Conservation (phyloP, 148 eudicot genomes). For the Bassia scoparia region DNA sequence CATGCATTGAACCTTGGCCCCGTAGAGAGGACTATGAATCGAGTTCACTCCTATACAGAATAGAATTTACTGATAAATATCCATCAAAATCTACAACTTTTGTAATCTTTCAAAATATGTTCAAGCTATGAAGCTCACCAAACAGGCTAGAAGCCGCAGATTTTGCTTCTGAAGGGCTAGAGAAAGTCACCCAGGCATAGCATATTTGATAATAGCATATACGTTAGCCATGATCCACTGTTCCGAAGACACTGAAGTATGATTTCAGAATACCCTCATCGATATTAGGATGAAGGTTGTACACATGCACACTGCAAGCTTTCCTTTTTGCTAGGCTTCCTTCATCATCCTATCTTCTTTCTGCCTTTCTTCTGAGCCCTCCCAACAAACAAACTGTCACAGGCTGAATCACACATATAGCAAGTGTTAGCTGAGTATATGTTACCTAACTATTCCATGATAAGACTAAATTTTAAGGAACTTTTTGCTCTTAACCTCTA, state of each 20-base stretch:
- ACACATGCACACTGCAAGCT: constrained; percentile 39
- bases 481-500: too few relatives aligned
- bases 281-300: constrained; percentile 29
- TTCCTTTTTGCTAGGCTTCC: constrained; percentile 10
- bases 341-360: constrained; percentile 29
- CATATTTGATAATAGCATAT: background rate
- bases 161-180: constrained; percentile 41
- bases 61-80: background rate
- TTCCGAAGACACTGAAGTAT: constrained; percentile 27
- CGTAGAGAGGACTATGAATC: constrained; percentile 31
- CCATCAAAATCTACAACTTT: background rate
- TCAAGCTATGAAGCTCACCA: background rate
- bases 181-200: constrained; percentile 43
- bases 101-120: background rate
- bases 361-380: constrained; percentile 42
- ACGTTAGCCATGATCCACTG: background rate
- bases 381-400: constrained; percentile 40
- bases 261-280: constrained; percentile 29
- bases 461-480: too few relatives aligned
- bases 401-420: constrained; percentile 26
- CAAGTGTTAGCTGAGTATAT: background rate
- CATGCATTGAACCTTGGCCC: constrained; percentile 24
- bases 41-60: constrained; percentile 24
- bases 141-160: background rate
- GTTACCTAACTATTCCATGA: too few relatives aligned